Base-by-base conservation (phyloP, 129 eudicot species). In the Arctium lappa region DNA sequence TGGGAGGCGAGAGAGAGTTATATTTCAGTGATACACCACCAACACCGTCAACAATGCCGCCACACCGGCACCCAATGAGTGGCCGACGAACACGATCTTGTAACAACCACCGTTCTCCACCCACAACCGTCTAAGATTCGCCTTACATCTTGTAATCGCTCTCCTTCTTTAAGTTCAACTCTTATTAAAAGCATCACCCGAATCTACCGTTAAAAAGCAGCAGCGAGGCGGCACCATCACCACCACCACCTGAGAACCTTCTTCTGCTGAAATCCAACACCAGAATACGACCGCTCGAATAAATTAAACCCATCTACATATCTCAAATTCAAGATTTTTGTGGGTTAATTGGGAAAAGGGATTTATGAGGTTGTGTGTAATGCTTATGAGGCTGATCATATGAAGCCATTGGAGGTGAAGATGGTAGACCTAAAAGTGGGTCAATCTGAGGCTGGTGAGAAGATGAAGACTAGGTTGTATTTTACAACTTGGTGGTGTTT, bases 401-500 rank as follows among this genome's bases (percentile, higher is more conserved):
- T 84, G 65, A 77, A 73, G 40, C 27, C 27, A 22, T 22, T 22
- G 27, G 27, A 22, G 27, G 27, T 22, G 0, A 22, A 22, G 27
- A 22, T 22, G 27, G 27, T 22, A 0, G 27, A 22, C 27, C 27
- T 22, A 22, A 22, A 22, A 22, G 27, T 84, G 53, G 85, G 56
- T 69, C 63, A 83, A 75, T 71, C 81, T 6, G 89, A 84, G 38
- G 78, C 83, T 71, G 88, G 82, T 36, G 80, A 81, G 70, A 89
- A 80, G 85, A 79, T 84, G 77, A 89, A 75, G 76, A 89, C 84
- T 36, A 84, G 88, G 5, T 77, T 88, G 36, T 90, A 88, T 79
- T 90, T 90, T 86, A 90, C 91, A 31, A 84, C 88, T n/a, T 90
- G 94, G 94, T 90, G 94, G 91, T 75, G 86, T 79, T 88, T 90